Evolutionary conservation across 2,329 filamentous ascomycete genomes (phyloP), one percentile per base, ranked within the genome.

Genomic region (Penicillium sp.): DNA sequence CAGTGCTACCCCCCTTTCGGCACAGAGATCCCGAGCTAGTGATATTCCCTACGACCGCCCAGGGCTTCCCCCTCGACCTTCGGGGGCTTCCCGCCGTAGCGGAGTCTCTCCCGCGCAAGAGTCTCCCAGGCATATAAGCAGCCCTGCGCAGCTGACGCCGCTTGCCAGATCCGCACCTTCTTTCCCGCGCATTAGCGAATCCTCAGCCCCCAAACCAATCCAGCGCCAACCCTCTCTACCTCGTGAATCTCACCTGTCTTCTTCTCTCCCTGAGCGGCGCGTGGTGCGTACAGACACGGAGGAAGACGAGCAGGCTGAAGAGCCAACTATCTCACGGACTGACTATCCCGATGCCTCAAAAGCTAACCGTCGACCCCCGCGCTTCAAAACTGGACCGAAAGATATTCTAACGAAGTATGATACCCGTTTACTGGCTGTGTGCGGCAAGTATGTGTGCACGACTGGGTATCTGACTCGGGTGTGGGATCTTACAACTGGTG

Each of bases 321-420:
- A 85, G 39, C 70, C 81, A 1, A 72, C 80, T 14, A 79, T 84
- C 11, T 73, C 78, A 48, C 77, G 78, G 20, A 83, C 82, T 9
- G 84, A 89, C 48, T 97, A 90, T 70, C 94, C 94, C 0, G 92
- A 99, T 73, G 81, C 89, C 1, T 90, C 91, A 1, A 87, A 88
- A 62, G 85, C 90, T 2, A 99, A 97, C 69, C 85, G 94, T 48
- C 84, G 92, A 47, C 89, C 90, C 16, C 94, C 94, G 0, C 83
- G 82, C 50, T 85, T 90, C 64, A 88, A 86, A 64, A 82, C 86
- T 40, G 88, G 89, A 0, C 82, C 84, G n/a, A 82, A 82, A 50
- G 89, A 93, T 61, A 92, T 99, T 55, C 76, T 82, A 31, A 92
- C 89, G 3, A 92, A 90, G 65, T 94, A 96, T 64, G 94, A 97